phyloP scores from a whole-genome alignment of 192 early-diverging fungal species.

The Thamnidium elegans region DNA sequence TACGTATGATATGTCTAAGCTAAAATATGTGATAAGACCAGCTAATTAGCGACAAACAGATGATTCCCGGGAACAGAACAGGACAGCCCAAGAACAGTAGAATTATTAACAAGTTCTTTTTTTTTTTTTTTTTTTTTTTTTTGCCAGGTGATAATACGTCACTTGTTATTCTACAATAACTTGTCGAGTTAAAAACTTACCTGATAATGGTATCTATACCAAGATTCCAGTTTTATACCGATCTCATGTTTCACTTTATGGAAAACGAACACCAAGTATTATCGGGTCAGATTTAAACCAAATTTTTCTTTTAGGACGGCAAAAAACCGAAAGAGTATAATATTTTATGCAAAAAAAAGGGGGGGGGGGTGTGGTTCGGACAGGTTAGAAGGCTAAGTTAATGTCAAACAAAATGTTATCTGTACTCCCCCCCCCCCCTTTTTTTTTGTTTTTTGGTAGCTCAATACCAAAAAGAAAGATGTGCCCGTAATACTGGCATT shows the following conservation, averaged over 20 bases:
- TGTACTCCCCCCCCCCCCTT: too few species aligned
- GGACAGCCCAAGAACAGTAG: too few species aligned
- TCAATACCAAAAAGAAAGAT: too few species aligned
- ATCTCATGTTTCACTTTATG: constrained; percentile 24
- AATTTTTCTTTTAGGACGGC: not conserved
- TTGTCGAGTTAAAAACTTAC: constrained; percentile 21
- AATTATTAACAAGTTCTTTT: too few species aligned
- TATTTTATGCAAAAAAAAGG: not conserved
- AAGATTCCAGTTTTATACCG: constrained; percentile 17
- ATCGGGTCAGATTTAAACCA: constrained; percentile 1
- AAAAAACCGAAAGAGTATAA: not conserved
- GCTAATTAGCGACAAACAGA: too few species aligned
- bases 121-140: too few species aligned
- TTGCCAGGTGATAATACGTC: constrained; percentile 28
- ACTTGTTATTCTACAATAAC: constrained; percentile 13
- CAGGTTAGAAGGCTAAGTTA: not conserved
- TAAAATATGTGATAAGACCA: too few species aligned
- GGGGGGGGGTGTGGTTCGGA: not conserved
- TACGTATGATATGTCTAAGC: too few species aligned
- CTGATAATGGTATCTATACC: not conserved
- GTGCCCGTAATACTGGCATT: too few species aligned
- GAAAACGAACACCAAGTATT: constrained; percentile 12
- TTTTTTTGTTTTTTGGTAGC: too few species aligned
- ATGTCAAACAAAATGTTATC: too few species aligned
- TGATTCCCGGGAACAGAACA: too few species aligned